Base-by-base conservation (phyloP, 2,329 filamentous ascomycete species). In the Fusarium camptoceras region DNA sequence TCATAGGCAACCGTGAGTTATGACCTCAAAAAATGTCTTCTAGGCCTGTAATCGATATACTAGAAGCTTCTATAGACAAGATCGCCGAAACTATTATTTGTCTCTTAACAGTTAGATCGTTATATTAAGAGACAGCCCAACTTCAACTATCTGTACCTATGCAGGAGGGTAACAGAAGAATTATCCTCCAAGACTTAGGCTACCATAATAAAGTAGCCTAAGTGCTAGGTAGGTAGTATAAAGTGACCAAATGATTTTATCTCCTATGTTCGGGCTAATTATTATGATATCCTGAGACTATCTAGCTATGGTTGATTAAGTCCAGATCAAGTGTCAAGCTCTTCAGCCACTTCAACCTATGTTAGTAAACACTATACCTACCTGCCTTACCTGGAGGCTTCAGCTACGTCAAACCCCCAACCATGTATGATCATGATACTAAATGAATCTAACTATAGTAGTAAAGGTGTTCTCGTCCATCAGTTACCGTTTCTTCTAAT, bases 1-100 rank as follows among this genome's bases (percentile, higher is more conserved):
- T 65, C 34, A 37, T 37, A n/a, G 67, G 67, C 54, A 70, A n/a
- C 66, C 53, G 39, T 30, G 22, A 37, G 59, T 39, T 61, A 28
- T 44, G 39, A 42, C 25, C 25, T 27, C 25, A 27, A 27, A 27
- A 9, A 27, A 27, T 27, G 25, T 27, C 8, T 27, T 27, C 10
- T 27, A 9, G 25, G 9, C 9, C 12, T 37, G 34, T 11, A 48
- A 15, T 30, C 27, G n/a, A 15, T 24, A 25, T 46, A 24, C 64
- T 43, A 53, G 64, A 67, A 67, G 63, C 41, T 67, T 63, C 64
- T 20, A n/a, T 12, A 4, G 18, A 37, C 34, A 37, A n/a, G 18
- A n/a, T n/a, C 12, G 18, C 34, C 34, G 34, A 37, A 37, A 37
- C 34, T 37, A 10, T 7, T 37, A 18, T 37, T 18, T n/a, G 18